These are phyloP conservation scores for Globisporangium middletonii DNA, from an alignment of 352 stramenopile species.

Conservation along the genomic window DNA sequence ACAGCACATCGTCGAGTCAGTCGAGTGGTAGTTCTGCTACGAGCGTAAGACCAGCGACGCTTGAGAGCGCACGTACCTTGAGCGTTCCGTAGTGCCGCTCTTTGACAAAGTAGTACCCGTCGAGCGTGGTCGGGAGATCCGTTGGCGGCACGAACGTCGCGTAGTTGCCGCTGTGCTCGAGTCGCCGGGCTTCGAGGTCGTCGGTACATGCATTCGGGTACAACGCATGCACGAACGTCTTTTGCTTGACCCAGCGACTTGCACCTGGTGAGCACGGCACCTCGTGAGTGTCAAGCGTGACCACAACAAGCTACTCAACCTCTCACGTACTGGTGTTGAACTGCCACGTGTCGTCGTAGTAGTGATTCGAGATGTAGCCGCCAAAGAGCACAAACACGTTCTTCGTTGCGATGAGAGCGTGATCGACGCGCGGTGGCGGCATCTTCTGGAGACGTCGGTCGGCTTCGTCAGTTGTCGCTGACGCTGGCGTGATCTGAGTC, in stretches of 20 bases:
- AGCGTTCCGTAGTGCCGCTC: conserved; percentile 68
- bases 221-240: conserved; percentile 84
- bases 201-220: conserved; percentile 91
- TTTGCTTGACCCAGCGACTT: conserved; percentile 88
- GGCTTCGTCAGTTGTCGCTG: conserved; percentile 6
- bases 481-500: conserved; percentile 44
- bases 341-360: conserved; percentile 95
- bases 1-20: neutral
- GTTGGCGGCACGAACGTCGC: conserved; percentile 30
- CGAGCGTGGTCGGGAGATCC: conserved; percentile 23
- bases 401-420: conserved; percentile 67
- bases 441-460: conserved; percentile 14
- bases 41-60: too few species aligned
- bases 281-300: too few species aligned
- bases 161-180: conserved; percentile 75
- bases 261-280: conserved; percentile 20
- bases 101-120: conserved; percentile 65
- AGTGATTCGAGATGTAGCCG: conserved; percentile 91
- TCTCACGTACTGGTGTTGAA: conserved; percentile 87
- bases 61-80: conserved; percentile 24
- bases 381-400: conserved; percentile 91
- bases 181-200: conserved; percentile 60
- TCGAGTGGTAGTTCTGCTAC: neutral
- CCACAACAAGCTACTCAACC: too few species aligned
- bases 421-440: conserved; percentile 73